A percentile compares a stretch with the other conserved stretches of the same genome.
These are phyloP conservation scores for Aspergillus melleus DNA, from an alignment of 2,329 filamentous ascomycete genomes.

Conservation along the genomic window DNA sequence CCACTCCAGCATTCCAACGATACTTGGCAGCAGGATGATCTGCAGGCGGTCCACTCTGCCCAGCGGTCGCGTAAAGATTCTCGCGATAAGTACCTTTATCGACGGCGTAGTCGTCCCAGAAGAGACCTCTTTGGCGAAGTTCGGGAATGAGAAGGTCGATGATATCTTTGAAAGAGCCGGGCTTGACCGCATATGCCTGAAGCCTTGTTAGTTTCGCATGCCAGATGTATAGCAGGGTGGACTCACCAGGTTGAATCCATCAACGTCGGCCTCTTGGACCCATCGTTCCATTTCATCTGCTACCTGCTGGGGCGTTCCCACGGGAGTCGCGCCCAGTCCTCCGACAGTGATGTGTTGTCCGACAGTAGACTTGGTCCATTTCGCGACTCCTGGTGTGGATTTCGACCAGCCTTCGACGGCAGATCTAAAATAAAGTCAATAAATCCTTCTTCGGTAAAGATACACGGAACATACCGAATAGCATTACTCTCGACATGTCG, in stretches of 20 bases:
- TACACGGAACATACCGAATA: constrained; percentile 44
- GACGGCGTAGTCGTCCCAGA: constrained; percentile 41
- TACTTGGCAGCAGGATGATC: constrained; percentile 41
- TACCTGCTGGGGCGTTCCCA: constrained; percentile 65
- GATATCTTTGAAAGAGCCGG: constrained; percentile 67
- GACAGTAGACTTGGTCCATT: constrained; percentile 72
- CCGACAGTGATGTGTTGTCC: constrained; percentile 68
- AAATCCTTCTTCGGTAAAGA: too few species aligned
- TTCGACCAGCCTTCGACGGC: constrained; percentile 53
- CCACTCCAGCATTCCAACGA: constrained; percentile 38
- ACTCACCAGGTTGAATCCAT: constrained; percentile 73
- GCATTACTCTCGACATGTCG: constrained; percentile 62
- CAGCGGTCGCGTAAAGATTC: constrained; percentile 36
- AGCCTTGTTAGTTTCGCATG: constrained; percentile 18
- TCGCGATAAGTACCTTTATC: constrained; percentile 41
- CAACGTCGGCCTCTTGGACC: constrained; percentile 68
- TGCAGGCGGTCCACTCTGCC: constrained; percentile 32
- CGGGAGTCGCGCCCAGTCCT: constrained; percentile 63
- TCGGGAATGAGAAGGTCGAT: constrained; percentile 66
- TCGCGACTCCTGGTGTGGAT: constrained; percentile 59
- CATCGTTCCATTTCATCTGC: constrained; percentile 68
- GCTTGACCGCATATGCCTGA: constrained; percentile 65
- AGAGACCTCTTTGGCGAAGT: constrained; percentile 55
- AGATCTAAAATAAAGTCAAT: constrained; percentile 33
- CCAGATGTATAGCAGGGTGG: background rate